Evolutionary conservation across 106 monocot species (phyloP), one percentile per base, ranked within the genome.

Genomic region (Dendrobium catenatum): DNA sequence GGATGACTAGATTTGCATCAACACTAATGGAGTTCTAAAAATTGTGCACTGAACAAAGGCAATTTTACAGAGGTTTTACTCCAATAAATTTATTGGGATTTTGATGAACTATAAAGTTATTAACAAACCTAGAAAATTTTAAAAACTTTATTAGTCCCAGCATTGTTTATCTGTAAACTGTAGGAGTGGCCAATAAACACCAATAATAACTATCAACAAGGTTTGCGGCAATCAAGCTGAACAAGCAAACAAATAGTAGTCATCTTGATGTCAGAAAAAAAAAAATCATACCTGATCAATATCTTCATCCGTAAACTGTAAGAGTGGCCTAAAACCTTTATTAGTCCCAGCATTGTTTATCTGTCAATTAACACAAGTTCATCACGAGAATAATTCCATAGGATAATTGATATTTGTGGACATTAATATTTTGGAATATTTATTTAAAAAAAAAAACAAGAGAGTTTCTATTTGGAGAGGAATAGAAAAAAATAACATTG

Each of bases 271-370:
- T 51, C 16, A 51, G 10, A 51, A 15, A 51, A 51, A 44, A 44
- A 51, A 51, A 72, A 47, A 55, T n/a, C 77, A 43, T 40, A 95
- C 92, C 93, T 98, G 95, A 79, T 67, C 77, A 77, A 98, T 98
- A 58, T 98, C 98, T 72, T 95, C 98, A 82, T 95, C 93, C 43
- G 95, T 87, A 83, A 98, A 98, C 79, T 93, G 88, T 75, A 98
- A 56, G 72, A 98, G 82, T 17, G 95, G 98, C 81, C 98, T 91
- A 86, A 98, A 98, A 64, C 98, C 98, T 89, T 98, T 98, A 75
- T 98, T 98, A 58, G 85, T 98, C 80, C 98, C 98, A 81, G 98
- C 98, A 87, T 98, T 98, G 46, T 98, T 98, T 86, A 98, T 98
- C 98, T 98, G 89, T 66, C 7, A 22, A 83, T 64, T 83, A 41